phyloP scores from a whole-genome alignment of 2,329 filamentous ascomycete genomes.

The Pseudogymnoascus sp. region DNA sequence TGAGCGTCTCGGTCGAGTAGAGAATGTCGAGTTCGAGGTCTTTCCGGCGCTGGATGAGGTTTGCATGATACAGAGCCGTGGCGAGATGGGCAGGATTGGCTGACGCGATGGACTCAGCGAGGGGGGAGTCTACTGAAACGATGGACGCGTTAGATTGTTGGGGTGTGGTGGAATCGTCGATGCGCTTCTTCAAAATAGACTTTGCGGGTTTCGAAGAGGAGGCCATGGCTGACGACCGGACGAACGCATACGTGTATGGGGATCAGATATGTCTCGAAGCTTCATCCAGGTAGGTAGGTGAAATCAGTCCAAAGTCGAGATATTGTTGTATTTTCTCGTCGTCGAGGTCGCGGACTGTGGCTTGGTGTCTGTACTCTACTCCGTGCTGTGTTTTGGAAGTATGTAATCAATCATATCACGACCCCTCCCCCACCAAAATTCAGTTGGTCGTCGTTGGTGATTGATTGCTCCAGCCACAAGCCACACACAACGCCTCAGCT shows the following conservation, averaged over 20 bases:
- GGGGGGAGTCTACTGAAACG: constrained; percentile 38
- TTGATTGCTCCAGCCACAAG: constrained; percentile 6
- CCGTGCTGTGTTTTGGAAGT: background rate
- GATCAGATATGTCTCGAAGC: background rate
- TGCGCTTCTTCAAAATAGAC: constrained; percentile 57
- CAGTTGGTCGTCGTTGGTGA: background rate
- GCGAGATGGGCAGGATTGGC: constrained; percentile 33
- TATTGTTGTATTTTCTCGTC: background rate
- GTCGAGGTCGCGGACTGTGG: background rate
- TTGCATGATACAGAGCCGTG: constrained; percentile 75
- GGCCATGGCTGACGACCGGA: constrained; percentile 22
- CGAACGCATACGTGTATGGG: background rate
- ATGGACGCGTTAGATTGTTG: constrained; percentile 1
- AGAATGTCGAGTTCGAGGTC: constrained; percentile 70
- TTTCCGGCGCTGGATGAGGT: constrained; percentile 75
- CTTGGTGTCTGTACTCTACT: background rate
- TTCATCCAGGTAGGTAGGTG: background rate
- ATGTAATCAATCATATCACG: constrained; percentile 12
- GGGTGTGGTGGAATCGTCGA: constrained; percentile 35
- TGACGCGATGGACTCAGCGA: constrained; percentile 39
- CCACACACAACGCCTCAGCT: constrained; percentile 5
- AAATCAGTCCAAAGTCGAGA: background rate
- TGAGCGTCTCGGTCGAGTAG: constrained; percentile 58
- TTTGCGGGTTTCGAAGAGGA: constrained; percentile 35
- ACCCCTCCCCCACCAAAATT: constrained; percentile 10